These are phyloP conservation scores for Kalaharituber pfeilii DNA, from an alignment of 2,329 filamentous ascomycete species.

Conservation along the genomic window DNA sequence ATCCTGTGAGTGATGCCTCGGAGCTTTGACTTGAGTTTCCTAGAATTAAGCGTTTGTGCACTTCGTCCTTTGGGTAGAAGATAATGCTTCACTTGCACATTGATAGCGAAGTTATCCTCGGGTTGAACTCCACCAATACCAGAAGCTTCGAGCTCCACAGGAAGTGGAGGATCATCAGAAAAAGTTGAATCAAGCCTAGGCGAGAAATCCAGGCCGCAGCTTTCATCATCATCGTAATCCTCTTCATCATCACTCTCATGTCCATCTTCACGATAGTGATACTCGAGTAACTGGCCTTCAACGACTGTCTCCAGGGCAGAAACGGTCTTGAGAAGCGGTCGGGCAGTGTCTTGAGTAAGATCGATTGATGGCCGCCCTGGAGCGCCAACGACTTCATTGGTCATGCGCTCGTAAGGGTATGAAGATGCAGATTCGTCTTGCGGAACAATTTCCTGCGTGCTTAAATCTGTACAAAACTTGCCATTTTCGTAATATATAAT, in stretches of 20 bases:
- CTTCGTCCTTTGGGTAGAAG: slow-evolving; percentile 15
- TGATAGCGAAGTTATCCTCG: slow-evolving; percentile 46
- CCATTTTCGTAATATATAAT: slow-evolving; percentile 73
- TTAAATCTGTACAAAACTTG: slow-evolving; percentile 62
- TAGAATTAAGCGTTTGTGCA: slow-evolving; percentile 12
- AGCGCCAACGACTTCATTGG: slow-evolving; percentile 18
- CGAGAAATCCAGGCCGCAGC: slow-evolving; percentile 22
- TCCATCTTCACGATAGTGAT: not conserved
- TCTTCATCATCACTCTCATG: slow-evolving; percentile 27
- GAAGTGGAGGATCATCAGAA: slow-evolving; percentile 15
- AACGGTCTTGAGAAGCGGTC: slow-evolving; percentile 24
- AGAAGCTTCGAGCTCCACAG: slow-evolving; percentile 36
- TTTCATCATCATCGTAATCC: slow-evolving; percentile 31
- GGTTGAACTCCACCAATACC: slow-evolving; percentile 43
- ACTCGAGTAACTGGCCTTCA: not conserved
- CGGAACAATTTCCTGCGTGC: slow-evolving; percentile 33
- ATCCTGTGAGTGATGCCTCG: slow-evolving; percentile 16
- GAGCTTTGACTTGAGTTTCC: slow-evolving; percentile 16
- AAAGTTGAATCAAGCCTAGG: slow-evolving; percentile 12
- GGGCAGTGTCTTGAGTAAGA: slow-evolving; percentile 22
- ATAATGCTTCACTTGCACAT: slow-evolving; percentile 29
- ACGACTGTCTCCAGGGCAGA: slow-evolving; percentile 18
- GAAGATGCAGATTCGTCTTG: slow-evolving; percentile 24
- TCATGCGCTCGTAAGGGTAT: slow-evolving; percentile 34
- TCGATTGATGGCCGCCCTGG: slow-evolving; percentile 7